These are phyloP conservation scores for Wallacemonas sp. DNA, from an alignment of 208 protist genomes.

Conservation along the genomic window DNA sequence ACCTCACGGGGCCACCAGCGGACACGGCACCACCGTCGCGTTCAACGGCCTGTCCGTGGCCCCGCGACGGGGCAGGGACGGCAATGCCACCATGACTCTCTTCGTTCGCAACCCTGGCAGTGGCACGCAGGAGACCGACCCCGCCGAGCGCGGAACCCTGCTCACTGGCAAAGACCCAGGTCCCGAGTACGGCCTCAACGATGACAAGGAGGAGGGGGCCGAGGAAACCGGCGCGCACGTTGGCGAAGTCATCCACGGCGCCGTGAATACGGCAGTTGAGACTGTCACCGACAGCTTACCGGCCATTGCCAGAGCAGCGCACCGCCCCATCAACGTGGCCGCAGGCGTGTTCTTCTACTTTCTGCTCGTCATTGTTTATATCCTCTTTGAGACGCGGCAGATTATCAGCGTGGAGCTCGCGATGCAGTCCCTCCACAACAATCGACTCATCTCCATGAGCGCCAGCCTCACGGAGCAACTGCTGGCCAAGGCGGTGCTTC, in stretches of 20 bases:
- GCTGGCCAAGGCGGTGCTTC: background rate
- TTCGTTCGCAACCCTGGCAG: slow-evolving; percentile 20
- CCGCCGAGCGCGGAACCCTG: background rate
- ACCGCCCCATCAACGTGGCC: slow-evolving; percentile 20
- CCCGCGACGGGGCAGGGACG: slow-evolving; percentile 19
- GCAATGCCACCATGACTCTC: slow-evolving; percentile 24
- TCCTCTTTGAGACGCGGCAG: slow-evolving; percentile 28
- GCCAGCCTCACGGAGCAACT: slow-evolving; percentile 37
- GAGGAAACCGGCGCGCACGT: background rate
- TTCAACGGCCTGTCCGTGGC: slow-evolving; percentile 4
- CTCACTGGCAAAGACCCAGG: slow-evolving; percentile 5
- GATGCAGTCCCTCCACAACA: slow-evolving; percentile 34
- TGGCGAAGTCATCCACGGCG: background rate
- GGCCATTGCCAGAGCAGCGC: background rate
- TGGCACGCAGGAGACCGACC: background rate
- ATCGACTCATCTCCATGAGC: slow-evolving; percentile 43
- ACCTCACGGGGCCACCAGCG: background rate
- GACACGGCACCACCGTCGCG: background rate
- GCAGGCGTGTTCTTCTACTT: slow-evolving; percentile 61
- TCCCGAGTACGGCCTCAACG: background rate
- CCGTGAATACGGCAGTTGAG: background rate
- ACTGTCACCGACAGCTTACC: background rate
- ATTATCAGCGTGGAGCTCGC: slow-evolving; percentile 24
- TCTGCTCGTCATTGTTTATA: slow-evolving; percentile 51
- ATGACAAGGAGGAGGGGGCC: background rate